Percentiles rank a stretch among this genome's conserved stretches.
These are phyloP conservation scores for Apiospora koreana DNA, from an alignment of 2,329 filamentous ascomycete species.

Conservation along the genomic window DNA sequence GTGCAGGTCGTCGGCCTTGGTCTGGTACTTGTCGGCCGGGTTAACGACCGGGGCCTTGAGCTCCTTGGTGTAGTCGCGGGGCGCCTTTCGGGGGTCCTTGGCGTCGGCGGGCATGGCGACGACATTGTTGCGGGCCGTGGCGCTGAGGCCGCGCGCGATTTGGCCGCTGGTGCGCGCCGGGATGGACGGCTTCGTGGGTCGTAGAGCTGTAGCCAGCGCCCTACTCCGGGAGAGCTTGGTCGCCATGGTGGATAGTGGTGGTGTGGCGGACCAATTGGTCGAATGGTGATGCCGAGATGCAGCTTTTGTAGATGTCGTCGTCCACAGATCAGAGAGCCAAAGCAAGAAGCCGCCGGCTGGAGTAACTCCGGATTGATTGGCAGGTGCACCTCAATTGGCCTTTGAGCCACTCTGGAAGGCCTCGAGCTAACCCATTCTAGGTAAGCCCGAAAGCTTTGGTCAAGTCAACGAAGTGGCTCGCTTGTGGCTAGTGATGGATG, in stretches of 20 bases:
- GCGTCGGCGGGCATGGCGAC: slow-evolving; percentile 58
- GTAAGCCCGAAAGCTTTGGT: not conserved
- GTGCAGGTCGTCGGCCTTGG: slow-evolving; percentile 86
- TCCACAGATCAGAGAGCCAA: slow-evolving; percentile 9
- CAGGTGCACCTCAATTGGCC: not conserved
- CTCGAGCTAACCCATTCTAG: not conserved
- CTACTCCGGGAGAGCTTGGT: slow-evolving; percentile 59
- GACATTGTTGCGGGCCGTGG: slow-evolving; percentile 50
- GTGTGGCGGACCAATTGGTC: slow-evolving; percentile 13
- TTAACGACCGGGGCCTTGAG: slow-evolving; percentile 83
- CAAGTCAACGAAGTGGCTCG: not conserved
- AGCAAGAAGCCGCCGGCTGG: not conserved
- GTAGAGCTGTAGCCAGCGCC: slow-evolving; percentile 56
- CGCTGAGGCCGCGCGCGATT: slow-evolving; percentile 51
- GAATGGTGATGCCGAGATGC: slow-evolving; percentile 9
- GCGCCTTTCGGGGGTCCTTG: slow-evolving; percentile 68
- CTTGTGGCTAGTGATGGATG: not conserved
- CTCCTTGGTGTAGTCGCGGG: slow-evolving; percentile 57
- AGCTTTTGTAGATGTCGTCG: slow-evolving; percentile 11
- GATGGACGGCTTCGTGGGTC: slow-evolving; percentile 49
- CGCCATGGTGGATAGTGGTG: slow-evolving; percentile 48
- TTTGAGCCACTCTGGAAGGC: not conserved
- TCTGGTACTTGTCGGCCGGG: slow-evolving; percentile 88
- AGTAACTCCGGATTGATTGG: slow-evolving; percentile 8
- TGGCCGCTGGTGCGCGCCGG: slow-evolving; percentile 39